These are phyloP conservation scores for Kazachstania sp. DNA, from an alignment of 1,139 yeast genomes.

Conservation along the genomic window DNA sequence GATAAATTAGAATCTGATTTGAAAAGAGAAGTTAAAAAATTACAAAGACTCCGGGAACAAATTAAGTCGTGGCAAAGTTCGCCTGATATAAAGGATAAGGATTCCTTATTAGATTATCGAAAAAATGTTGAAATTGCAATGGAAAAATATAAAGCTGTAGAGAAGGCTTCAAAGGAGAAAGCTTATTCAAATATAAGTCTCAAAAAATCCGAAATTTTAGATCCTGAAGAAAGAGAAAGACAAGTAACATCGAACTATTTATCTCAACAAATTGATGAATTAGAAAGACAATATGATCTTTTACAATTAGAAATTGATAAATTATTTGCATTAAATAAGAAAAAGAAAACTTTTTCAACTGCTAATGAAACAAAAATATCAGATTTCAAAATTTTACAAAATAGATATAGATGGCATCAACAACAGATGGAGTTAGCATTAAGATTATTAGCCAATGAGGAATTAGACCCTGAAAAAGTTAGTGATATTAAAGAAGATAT, in stretches of 20 bases:
- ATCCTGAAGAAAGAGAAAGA: slow-evolving; percentile 50
- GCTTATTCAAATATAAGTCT: slow-evolving; percentile 59
- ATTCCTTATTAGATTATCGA: slow-evolving; percentile 50
- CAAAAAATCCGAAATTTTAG: slow-evolving; percentile 47
- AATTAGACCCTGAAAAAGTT: slow-evolving; percentile 50
- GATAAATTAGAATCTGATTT: slow-evolving; percentile 64
- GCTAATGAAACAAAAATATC: slow-evolving; percentile 51
- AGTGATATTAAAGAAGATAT: slow-evolving; percentile 61
- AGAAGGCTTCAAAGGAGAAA: slow-evolving; percentile 64
- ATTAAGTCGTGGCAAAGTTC: slow-evolving; percentile 72
- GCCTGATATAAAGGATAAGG: slow-evolving; percentile 63
- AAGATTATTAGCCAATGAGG: slow-evolving; percentile 57
- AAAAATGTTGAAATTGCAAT: slow-evolving; percentile 66
- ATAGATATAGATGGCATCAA: slow-evolving; percentile 49
- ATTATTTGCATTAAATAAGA: slow-evolving; percentile 33
- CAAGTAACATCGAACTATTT: slow-evolving; percentile 54
- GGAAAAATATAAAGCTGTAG: slow-evolving; percentile 75
- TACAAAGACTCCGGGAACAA: slow-evolving; percentile 63
- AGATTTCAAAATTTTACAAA: slow-evolving; percentile 36
- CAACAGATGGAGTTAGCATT: slow-evolving; percentile 55
- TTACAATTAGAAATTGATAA: slow-evolving; percentile 55
- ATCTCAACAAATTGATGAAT: slow-evolving; percentile 51
- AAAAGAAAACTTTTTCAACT: slow-evolving; percentile 41
- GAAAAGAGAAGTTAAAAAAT: slow-evolving; percentile 66
- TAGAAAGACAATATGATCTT: slow-evolving; percentile 53